phyloP scores from a whole-genome alignment of 495 filamentous ascomycete genomes.

The Staphylotrichum longicolle region DNA sequence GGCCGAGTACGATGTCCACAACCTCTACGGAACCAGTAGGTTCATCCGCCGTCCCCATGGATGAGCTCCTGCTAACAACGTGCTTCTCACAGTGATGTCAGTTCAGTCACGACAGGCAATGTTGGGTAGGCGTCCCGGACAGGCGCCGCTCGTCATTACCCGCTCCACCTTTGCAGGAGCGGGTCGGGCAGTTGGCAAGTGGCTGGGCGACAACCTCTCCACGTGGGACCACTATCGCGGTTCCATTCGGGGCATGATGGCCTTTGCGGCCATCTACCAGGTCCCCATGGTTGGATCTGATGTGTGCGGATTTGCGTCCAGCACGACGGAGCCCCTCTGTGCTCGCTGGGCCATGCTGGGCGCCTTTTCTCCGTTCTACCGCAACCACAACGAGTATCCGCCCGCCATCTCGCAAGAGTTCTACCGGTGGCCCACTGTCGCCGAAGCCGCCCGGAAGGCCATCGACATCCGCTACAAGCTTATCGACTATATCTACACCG shows the following conservation, averaged over 20 bases:
- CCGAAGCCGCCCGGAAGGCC: constrained; percentile 63
- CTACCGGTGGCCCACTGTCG: constrained; percentile 68
- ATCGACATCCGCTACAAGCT: constrained; percentile 75
- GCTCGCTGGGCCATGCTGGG: constrained; percentile 81
- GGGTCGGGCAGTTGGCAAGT: constrained; percentile 75
- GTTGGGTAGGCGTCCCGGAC: constrained; percentile 61
- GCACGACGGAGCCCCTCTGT: constrained; percentile 76
- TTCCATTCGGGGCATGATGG: constrained; percentile 65
- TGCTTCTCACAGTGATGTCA: constrained; percentile 76
- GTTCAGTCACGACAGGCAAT: constrained; percentile 64
- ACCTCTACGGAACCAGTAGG: constrained; percentile 69
- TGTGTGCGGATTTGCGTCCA: constrained; percentile 71
- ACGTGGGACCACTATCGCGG: constrained; percentile 70
- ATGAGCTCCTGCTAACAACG: constrained; percentile 45
- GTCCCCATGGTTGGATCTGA: constrained; percentile 81
- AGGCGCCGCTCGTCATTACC: constrained; percentile 77
- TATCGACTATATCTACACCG: constrained; percentile 82
- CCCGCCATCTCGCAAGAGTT: constrained; percentile 65
- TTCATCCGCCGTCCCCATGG: background rate
- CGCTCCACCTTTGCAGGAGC: constrained; percentile 82
- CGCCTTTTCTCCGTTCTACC: constrained; percentile 80
- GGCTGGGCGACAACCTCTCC: constrained; percentile 82
- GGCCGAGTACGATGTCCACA: constrained; percentile 76
- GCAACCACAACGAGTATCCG: constrained; percentile 64
- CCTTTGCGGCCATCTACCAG: constrained; percentile 79